Evolutionary conservation across 768 basidiomycete genomes (phyloP), one percentile per base, ranked within the genome.

Genomic region (Auriculariales sp.): DNA sequence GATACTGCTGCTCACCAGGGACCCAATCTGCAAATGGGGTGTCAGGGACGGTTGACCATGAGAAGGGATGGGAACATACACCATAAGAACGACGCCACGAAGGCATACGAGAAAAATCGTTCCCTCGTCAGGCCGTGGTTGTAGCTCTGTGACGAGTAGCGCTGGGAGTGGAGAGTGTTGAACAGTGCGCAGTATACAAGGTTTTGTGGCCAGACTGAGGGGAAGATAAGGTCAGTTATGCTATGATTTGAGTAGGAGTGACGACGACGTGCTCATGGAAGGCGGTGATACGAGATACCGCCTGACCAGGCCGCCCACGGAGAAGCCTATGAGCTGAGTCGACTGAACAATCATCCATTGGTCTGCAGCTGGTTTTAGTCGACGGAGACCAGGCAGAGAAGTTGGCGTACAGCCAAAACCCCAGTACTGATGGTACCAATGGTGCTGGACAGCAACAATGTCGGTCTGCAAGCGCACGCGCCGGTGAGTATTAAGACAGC

Each of bases 311-410:
- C 85, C 84, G 34, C 86, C 87, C 49, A 88, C 77, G 4, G 83
- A 86, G 68, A 89, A 89, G 10, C 88, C 85, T 48, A 88, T 85
- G 49, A 86, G 66, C 57, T 83, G 81, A 1, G 79, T 79, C 25
- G 76, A 80, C 66, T 86, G 76, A 19, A 88, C 81, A 19, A 87
- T 64, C 61, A 87, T 74, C 79, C 84, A 83, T 66, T 85, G 82
- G 52, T 59, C 57, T 59, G 6, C 24, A 24, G 24, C 4, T 15
- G 27, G 32, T 34, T 19, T 44, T 25, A 44, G 39, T 4, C 22
- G 10, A 25, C 39, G 15, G 10, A 44, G 12, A 5, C 22, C 35
- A 44, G 39, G 22, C 19, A 10, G 14, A 34, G 42, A 17, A 3
- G 14, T 24, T 14, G 25, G 2, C 49, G 10, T 44, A 55, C 64